Conservation (phyloP, 2,329 filamentous ascomycete species). For the Alternaria triticimaculans region DNA sequence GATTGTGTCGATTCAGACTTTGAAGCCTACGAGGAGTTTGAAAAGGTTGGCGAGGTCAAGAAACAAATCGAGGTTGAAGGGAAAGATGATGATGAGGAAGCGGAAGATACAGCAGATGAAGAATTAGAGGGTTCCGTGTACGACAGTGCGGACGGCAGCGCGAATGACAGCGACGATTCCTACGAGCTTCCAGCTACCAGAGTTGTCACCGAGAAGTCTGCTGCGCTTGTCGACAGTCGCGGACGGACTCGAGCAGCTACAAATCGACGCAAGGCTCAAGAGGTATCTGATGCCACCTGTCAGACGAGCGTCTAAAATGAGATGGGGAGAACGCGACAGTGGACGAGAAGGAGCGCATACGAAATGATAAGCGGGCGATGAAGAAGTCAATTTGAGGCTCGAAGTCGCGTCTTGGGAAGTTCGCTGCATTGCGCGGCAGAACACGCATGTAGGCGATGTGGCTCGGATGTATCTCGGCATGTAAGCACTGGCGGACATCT, state of each 20-base stretch:
- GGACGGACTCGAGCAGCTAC: conserved; percentile 11
- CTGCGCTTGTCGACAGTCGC: conserved; percentile 1
- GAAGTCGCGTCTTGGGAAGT: neutral
- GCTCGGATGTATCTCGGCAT: neutral
- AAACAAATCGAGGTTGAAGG: neutral
- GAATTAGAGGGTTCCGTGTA: neutral
- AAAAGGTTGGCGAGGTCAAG: neutral
- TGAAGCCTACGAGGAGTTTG: conserved; percentile 5
- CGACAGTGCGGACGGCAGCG: neutral
- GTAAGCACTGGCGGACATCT: neutral
- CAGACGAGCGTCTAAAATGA: neutral
- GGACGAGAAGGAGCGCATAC: neutral
- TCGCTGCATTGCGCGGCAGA: neutral
- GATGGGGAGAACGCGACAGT: neutral
- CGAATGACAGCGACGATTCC: neutral
- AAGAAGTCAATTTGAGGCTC: neutral
- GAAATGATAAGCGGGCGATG: neutral
- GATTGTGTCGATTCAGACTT: neutral
- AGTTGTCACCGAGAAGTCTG: neutral
- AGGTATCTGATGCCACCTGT: neutral
- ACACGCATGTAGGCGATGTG: neutral
- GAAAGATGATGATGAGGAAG: neutral
- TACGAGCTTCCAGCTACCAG: neutral
- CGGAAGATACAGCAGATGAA: neutral
- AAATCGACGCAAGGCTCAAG: conserved; percentile 1